Evolutionary conservation across 768 basidiomycete genomes (phyloP).

Genomic region (Crepidotus variabilis): DNA sequence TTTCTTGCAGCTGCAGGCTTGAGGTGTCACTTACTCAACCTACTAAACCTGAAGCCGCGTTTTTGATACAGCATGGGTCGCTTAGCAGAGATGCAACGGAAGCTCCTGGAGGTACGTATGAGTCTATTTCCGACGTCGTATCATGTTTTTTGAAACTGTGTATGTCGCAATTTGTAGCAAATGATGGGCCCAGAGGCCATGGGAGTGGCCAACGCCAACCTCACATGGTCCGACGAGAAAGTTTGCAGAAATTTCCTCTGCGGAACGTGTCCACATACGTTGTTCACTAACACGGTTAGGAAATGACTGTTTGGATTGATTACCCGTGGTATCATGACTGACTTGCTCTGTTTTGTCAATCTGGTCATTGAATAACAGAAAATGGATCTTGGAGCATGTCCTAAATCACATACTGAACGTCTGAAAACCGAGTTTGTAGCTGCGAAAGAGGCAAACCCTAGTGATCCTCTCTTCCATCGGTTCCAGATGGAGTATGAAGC

Average conservation of each 20-base stretch:
- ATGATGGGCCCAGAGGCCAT: conserved; percentile 99
- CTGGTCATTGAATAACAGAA: conserved; percentile 51
- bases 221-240: conserved; percentile 94
- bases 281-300: conserved; percentile 96
- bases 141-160: conserved; percentile 16
- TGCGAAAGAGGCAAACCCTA: conserved; percentile 71
- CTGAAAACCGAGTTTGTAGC: conserved; percentile 87
- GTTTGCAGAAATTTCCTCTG: conserved; percentile 98
- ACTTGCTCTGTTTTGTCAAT: background rate
- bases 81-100: conserved; percentile 96
- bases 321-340: background rate
- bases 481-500: conserved; percentile 96
- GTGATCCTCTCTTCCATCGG: conserved; percentile 75
- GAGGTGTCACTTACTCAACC: background rate
- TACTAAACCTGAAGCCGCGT: conserved; percentile 1
- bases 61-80: conserved; percentile 67
- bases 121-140: background rate
- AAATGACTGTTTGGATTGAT: background rate
- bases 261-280: conserved; percentile 95
- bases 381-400: conserved; percentile 99
- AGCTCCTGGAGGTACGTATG: conserved; percentile 58
- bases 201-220: conserved; percentile 90
- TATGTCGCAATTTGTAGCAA: conserved; percentile 55
- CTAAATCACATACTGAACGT: conserved; percentile 93
- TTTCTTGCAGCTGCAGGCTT: background rate